phyloP scores from a whole-genome alignment of 495 filamentous ascomycete species.

The Lophiostoma macrostomum region DNA sequence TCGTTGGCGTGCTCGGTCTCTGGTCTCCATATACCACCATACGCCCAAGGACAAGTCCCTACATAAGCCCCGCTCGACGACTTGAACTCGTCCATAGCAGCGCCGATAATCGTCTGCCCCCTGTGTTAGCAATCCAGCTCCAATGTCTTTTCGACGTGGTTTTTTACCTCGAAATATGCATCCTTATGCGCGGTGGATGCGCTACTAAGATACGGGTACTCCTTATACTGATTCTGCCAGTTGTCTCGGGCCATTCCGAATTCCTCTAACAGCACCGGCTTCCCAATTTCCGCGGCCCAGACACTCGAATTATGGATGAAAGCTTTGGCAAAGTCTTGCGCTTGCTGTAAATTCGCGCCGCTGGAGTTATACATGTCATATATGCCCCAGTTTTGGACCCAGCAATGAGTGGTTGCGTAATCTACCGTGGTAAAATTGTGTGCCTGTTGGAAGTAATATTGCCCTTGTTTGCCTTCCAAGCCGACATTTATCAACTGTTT shows the following conservation, averaged over 20 bases:
- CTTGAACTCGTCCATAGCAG: constrained; percentile 28
- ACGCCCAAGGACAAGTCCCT: constrained; percentile 36
- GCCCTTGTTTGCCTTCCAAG: constrained; percentile 34
- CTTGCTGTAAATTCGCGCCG: constrained; percentile 14
- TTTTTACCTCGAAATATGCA: constrained; percentile 27
- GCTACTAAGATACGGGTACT: constrained; percentile 30
- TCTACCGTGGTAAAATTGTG: constrained; percentile 30
- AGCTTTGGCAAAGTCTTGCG: constrained; percentile 28
- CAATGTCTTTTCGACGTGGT: not conserved
- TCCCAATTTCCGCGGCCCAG: constrained; percentile 32
- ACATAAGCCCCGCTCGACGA: constrained; percentile 26
- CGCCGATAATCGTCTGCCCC: constrained; percentile 21
- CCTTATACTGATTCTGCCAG: constrained; percentile 30
- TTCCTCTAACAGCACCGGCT: constrained; percentile 33
- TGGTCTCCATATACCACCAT: constrained; percentile 33
- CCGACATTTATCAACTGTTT: constrained; percentile 34
- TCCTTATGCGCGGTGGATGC: constrained; percentile 34
- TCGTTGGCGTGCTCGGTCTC: constrained; percentile 33
- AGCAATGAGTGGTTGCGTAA: constrained; percentile 35
- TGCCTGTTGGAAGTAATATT: constrained; percentile 33
- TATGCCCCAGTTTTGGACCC: constrained; percentile 37
- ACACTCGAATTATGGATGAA: constrained; percentile 29
- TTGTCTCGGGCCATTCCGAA: constrained; percentile 38
- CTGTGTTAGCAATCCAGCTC: constrained; percentile 2
- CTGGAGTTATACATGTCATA: constrained; percentile 34